Conservation (phyloP, 345 rosid species). For the Carallia pectinifolia region DNA sequence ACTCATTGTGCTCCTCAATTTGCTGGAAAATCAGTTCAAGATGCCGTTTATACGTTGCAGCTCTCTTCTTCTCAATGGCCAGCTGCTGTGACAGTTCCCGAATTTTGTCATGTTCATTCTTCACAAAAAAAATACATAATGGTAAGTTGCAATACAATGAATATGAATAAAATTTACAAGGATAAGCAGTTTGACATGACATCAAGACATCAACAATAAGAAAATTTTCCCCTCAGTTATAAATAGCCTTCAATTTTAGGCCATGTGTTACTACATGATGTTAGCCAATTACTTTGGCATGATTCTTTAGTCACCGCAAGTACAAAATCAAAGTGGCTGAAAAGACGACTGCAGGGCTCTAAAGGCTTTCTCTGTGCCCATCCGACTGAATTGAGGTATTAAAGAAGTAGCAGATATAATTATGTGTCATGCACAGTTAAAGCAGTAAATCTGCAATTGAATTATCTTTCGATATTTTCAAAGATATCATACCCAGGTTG, state of each 20-base stretch:
- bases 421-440: too few species aligned
- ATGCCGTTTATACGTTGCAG: conserved; percentile 87
- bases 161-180: neutral
- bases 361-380: too few species aligned
- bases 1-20: conserved; percentile 83
- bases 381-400: too few species aligned
- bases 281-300: too few species aligned
- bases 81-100: conserved; percentile 93
- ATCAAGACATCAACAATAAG: neutral
- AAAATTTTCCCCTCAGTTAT: neutral
- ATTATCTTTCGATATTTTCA: neutral
- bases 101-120: conserved; percentile 94
- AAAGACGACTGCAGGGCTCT: too few species aligned
- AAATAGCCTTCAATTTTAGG: too few species aligned
- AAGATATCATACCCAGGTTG: neutral
- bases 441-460: too few species aligned
- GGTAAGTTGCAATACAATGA: neutral
- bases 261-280: too few species aligned
- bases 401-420: too few species aligned
- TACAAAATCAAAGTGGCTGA: too few species aligned
- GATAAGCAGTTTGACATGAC: neutral
- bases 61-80: conserved; percentile 82
- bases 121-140: conserved; percentile 4
- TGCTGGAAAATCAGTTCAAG: conserved; percentile 86
- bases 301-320: too few species aligned